phyloP scores from a whole-genome alignment of 164 flowering plant genomes.

The Stephania japonica region DNA sequence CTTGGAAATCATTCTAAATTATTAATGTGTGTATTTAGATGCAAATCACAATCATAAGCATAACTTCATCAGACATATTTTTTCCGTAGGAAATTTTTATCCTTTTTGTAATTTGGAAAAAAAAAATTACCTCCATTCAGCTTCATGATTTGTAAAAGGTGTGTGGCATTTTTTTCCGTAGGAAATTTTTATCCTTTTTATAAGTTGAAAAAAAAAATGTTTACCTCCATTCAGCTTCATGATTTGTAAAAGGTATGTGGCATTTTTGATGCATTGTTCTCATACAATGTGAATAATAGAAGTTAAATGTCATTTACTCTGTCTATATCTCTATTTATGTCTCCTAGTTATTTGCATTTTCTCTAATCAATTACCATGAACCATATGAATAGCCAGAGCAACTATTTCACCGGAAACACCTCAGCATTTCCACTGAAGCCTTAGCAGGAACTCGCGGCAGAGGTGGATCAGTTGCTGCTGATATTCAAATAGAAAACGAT shows the following conservation, averaged over 20 bases:
- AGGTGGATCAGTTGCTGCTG: constrained; percentile 53
- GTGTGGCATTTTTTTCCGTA: background rate
- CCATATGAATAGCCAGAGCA: constrained; percentile 82
- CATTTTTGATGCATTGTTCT: background rate
- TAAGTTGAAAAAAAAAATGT: background rate
- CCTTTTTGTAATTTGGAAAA: no score
- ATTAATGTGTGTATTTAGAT: no score
- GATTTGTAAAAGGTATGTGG: background rate
- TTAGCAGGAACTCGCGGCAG: constrained; percentile 93
- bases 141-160: background rate
- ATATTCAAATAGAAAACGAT: constrained; percentile 71
- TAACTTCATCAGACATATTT: no score
- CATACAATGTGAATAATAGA: background rate
- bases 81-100: no score
- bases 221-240: background rate
- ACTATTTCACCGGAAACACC: constrained; percentile 68
- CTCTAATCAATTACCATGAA: constrained; percentile 21
- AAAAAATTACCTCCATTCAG: background rate
- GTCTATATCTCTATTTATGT: background rate
- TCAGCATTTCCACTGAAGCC: constrained; percentile 72
- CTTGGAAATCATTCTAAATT: no score
- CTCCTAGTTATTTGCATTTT: background rate
- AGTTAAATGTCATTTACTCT: background rate
- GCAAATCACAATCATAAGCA: no score
- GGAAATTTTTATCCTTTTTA: no score